phyloP scores from a whole-genome alignment of 164 flowering plant species.

The Houttuynia cordata region DNA sequence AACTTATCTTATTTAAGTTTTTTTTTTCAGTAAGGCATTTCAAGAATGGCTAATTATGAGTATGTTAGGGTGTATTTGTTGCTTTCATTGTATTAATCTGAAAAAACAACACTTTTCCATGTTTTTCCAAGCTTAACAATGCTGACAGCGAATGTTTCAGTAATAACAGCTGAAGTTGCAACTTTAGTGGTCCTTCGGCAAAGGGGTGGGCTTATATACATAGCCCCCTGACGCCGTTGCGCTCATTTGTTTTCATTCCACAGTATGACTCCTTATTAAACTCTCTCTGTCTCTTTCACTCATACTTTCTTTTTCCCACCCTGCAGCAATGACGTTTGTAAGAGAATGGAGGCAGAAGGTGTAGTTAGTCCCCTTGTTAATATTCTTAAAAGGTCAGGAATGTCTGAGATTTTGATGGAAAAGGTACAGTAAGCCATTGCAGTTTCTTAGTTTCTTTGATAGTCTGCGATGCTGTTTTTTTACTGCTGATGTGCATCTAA shows the following conservation, averaged over 20 bases:
- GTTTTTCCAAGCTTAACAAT: background rate
- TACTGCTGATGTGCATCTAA: background rate
- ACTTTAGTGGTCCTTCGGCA: background rate
- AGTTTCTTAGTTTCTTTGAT: background rate
- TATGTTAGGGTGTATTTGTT: too few relatives aligned
- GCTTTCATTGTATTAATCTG: too few relatives aligned
- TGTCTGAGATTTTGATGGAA: conserved; percentile 29
- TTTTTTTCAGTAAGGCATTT: too few relatives aligned
- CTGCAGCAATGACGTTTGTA: conserved; percentile 54
- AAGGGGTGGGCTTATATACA: background rate
- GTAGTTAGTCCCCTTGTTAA: conserved; percentile 35
- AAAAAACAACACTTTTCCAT: too few relatives aligned
- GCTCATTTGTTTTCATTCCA: background rate
- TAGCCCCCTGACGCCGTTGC: background rate
- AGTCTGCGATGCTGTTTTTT: background rate
- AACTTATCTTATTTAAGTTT: background rate
- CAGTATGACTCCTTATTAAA: background rate
- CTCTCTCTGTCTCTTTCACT: background rate
- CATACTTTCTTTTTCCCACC: conserved; percentile 9
- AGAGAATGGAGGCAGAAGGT: conserved; percentile 45
- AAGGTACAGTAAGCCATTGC: conserved; percentile 30
- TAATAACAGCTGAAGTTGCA: background rate
- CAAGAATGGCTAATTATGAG: too few relatives aligned
- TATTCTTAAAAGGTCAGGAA: conserved; percentile 27
- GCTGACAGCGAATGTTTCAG: background rate